Percentiles rank a stretch among this genome's conserved stretches.
phyloP scores from a whole-genome alignment of 352 stramenopile species.

The Pythium volutum region DNA sequence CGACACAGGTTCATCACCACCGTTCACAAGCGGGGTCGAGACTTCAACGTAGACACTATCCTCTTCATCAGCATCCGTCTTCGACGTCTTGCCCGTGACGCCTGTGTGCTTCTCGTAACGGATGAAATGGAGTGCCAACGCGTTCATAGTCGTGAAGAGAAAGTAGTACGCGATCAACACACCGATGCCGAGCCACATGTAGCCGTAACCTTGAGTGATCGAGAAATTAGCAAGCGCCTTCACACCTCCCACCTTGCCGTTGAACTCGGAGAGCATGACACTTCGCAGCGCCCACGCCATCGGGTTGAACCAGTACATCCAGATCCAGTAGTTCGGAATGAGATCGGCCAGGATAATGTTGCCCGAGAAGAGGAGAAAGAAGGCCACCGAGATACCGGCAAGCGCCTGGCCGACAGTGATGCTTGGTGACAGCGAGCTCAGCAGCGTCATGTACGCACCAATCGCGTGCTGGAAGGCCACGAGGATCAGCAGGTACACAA shows the following conservation, averaged over 20 bases:
- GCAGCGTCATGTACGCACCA: slow-evolving; percentile 60
- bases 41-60: slow-evolving; percentile 42
- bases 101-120: slow-evolving; percentile 47
- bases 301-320: slow-evolving; percentile 77
- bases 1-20: not conserved
- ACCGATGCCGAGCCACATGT: slow-evolving; percentile 46
- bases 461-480: slow-evolving; percentile 77
- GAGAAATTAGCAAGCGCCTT: slow-evolving; percentile 20
- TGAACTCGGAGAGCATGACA: slow-evolving; percentile 65
- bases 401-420: slow-evolving; percentile 48
- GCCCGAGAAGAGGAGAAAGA: slow-evolving; percentile 69
- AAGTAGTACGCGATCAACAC: slow-evolving; percentile 54
- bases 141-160: slow-evolving; percentile 48
- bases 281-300: slow-evolving; percentile 50
- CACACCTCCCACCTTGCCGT: slow-evolving; percentile 11
- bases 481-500: slow-evolving; percentile 76
- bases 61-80: slow-evolving; percentile 27
- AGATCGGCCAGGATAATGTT: slow-evolving; percentile 68
- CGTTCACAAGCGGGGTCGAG: slow-evolving; percentile 22
- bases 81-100: slow-evolving; percentile 32
- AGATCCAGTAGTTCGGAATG: slow-evolving; percentile 72
- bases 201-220: slow-evolving; percentile 36
- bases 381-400: slow-evolving; percentile 47
- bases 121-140: slow-evolving; percentile 44
- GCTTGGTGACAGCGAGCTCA: slow-evolving; percentile 50